Base-by-base conservation (phyloP, 176 grass and related monocot genomes). In the Eremochloa ophiuroides region DNA sequence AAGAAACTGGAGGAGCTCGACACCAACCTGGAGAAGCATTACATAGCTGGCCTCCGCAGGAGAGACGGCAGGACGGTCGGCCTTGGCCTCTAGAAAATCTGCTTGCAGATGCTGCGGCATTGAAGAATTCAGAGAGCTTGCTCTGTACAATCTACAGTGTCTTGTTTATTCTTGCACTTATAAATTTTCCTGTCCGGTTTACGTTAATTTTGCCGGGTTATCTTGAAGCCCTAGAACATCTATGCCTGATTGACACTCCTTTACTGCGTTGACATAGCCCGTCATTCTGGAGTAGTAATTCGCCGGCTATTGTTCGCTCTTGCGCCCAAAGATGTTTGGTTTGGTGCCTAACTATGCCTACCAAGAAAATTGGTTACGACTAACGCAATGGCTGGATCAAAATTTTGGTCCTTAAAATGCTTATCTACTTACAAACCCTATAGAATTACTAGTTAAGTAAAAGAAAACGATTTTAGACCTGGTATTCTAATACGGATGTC, bases 41-140 rank as follows among this genome's bases (percentile, higher is more conserved):
- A 98, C 59, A 87, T 92, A 50, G 96, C 96, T 13, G 96, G 96
- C 4, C 91, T 98, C 11, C 92, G 96, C 9, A 53, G 96, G 63
- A 93, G 87, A 89, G 96, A 98, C 76, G 96, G 96, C 61, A 85
- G 96, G n/a, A 95, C 96, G 0, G 93, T 95, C 78, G 96, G 96
- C 63, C 96, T 98, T 37, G 96, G 95, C 35, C 84, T 98, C 38
- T 98, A 95, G 83, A 58, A 79, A 20, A 37, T 67, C 18, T 55
- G 18, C 28, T 14, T 82, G 56, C 43, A 38, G 29, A 44, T 62
- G 78, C 65, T 14, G 33, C 35, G 27, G 62, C 17, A 73, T 16
- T 39, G 1, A 58, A 50, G 26, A 22, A 18, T 38, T 28, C 7
- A 53, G 38, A 44, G 16, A 17, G 56, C 53, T 28, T 71, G 26